These are phyloP conservation scores for Microdochium paspali DNA, from an alignment of 2,329 filamentous ascomycete species.

Conservation along the genomic window DNA sequence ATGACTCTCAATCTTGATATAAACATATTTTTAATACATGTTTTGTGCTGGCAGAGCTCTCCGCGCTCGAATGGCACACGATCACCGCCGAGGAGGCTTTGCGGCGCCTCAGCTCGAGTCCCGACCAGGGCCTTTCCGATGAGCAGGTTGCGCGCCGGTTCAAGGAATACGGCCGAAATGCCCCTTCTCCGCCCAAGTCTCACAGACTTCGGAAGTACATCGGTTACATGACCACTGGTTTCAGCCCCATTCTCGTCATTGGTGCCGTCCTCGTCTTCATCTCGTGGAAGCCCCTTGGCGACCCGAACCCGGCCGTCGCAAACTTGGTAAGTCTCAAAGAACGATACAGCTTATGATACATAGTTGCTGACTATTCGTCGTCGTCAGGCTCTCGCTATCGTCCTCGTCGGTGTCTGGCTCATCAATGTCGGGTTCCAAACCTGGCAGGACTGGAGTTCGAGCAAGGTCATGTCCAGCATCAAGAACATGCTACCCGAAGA, in stretches of 20 bases:
- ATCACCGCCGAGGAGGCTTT: slow-evolving; percentile 48
- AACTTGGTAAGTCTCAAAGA: slow-evolving; percentile 37
- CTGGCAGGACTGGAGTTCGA: slow-evolving; percentile 69
- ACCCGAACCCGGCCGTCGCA: slow-evolving; percentile 53
- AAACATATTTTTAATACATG: background rate
- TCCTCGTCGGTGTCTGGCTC: slow-evolving; percentile 60
- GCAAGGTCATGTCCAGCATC: slow-evolving; percentile 69
- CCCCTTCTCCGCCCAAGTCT: slow-evolving; percentile 55
- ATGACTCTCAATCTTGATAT: background rate
- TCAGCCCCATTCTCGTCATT: slow-evolving; percentile 60
- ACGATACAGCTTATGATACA: background rate
- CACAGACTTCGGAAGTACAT: slow-evolving; percentile 47
- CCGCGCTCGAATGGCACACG: slow-evolving; percentile 59
- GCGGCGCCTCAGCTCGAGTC: slow-evolving; percentile 46
- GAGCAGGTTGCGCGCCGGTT: slow-evolving; percentile 46
- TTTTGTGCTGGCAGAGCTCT: slow-evolving; percentile 35
- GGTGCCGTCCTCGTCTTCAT: slow-evolving; percentile 66
- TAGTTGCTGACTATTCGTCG: no score
- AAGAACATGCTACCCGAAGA: slow-evolving; percentile 71
- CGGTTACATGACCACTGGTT: slow-evolving; percentile 70
- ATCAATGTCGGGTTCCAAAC: slow-evolving; percentile 62
- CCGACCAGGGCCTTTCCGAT: slow-evolving; percentile 46
- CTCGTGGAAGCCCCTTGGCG: slow-evolving; percentile 65
- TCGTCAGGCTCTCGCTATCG: slow-evolving; percentile 64
- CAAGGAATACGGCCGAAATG: slow-evolving; percentile 56